Percentiles rank a stretch among this genome's conserved stretches.
phyloP scores from a whole-genome alignment of 352 stramenopile species.

The Pythium pyrilobum region DNA sequence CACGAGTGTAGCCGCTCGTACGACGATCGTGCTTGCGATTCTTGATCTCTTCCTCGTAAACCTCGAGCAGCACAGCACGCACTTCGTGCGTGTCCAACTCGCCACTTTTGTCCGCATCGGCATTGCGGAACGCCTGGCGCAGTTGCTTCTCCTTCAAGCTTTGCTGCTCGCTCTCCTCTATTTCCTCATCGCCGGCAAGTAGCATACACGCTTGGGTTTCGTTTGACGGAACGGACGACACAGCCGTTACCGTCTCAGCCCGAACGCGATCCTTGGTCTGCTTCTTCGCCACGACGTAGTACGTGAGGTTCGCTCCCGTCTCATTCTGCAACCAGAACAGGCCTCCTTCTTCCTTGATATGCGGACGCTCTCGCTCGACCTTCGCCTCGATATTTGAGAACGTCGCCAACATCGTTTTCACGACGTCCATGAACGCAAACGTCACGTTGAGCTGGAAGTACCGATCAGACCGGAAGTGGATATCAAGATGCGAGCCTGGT shows the following conservation, averaged over 20 bases:
- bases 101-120: conserved; percentile 67
- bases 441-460: conserved; percentile 88
- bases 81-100: conserved; percentile 79
- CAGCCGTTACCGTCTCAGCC: conserved; percentile 50
- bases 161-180: conserved; percentile 65
- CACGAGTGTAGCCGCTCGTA: neutral
- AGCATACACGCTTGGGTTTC: conserved; percentile 59
- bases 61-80: conserved; percentile 55
- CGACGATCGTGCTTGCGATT: conserved; percentile 22
- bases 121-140: conserved; percentile 68
- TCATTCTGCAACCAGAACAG: conserved; percentile 87
- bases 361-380: conserved; percentile 42
- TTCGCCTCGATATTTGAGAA: conserved; percentile 62
- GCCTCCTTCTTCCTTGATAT: conserved; percentile 78
- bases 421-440: conserved; percentile 70
- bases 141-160: conserved; percentile 85
- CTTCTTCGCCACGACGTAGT: conserved; percentile 76
- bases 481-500: conserved; percentile 44
- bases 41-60: conserved; percentile 68
- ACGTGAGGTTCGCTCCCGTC: conserved; percentile 71
- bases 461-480: conserved; percentile 73
- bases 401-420: conserved; percentile 57
- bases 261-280: conserved; percentile 37
- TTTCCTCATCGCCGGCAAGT: conserved; percentile 58
- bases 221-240: conserved; percentile 42